Conservation (phyloP, 495 filamentous ascomycete genomes). For the Barbatosphaeria neglecta region DNA sequence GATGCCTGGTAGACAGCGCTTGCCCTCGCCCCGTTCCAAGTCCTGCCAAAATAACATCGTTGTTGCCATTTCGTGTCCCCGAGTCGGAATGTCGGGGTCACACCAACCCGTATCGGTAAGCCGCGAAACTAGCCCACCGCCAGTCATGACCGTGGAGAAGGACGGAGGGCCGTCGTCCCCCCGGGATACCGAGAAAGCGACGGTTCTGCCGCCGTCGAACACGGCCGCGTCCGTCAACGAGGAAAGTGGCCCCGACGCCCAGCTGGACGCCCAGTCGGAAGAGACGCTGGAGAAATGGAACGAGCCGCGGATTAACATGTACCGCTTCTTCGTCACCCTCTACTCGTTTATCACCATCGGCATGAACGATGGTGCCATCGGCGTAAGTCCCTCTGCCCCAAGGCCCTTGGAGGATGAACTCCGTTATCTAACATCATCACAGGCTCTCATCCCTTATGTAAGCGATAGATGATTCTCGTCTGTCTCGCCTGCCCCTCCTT, state of each 20-base stretch:
- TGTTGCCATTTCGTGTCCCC: not conserved
- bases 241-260: slow-evolving; percentile 4
- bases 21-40: not conserved
- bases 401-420: not conserved
- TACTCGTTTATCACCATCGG: slow-evolving; percentile 71
- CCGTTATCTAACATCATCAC: too few relatives aligned
- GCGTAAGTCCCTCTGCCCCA: slow-evolving; percentile 38
- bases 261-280: slow-evolving; percentile 1
- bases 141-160: too few relatives aligned
- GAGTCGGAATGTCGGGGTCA: not conserved
- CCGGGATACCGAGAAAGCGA: not conserved
- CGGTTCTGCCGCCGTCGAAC: not conserved
- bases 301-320: slow-evolving; percentile 50
- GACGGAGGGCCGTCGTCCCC: not conserved
- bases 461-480: slow-evolving; percentile 5
- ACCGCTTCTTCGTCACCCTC: slow-evolving; percentile 52
- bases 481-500: too few relatives aligned
- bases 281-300: slow-evolving; percentile 53
- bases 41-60: too few relatives aligned
- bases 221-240: not conserved
- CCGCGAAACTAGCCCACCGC: not conserved
- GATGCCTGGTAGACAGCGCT: not conserved
- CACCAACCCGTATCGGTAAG: not conserved
- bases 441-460: slow-evolving; percentile 55
- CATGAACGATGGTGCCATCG: slow-evolving; percentile 69